These are phyloP conservation scores for Neurospora sp. DNA, from an alignment of 495 filamentous ascomycete genomes.

Conservation along the genomic window DNA sequence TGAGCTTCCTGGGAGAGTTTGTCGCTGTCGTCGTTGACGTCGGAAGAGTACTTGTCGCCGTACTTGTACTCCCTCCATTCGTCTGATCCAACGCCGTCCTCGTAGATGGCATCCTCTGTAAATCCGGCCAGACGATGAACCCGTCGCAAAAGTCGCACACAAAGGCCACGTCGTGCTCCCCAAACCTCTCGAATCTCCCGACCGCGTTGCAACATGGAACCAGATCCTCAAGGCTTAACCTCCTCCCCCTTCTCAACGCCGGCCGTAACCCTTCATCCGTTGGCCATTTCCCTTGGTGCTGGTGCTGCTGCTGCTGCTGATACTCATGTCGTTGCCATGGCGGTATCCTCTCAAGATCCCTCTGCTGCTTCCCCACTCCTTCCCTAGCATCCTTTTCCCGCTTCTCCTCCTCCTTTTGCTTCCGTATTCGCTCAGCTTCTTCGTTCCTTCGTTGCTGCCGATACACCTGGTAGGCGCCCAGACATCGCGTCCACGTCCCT, in stretches of 20 bases:
- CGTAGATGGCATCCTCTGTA: conserved; percentile 29
- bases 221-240: conserved; percentile 24
- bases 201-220: conserved; percentile 27
- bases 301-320: conserved; percentile 3
- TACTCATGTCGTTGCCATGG: conserved; percentile 12
- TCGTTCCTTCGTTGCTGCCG: conserved; percentile 25
- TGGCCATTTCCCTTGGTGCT: conserved; percentile 3
- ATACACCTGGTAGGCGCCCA: conserved; percentile 35
- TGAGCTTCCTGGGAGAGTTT: not conserved
- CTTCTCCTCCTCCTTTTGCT: conserved; percentile 1
- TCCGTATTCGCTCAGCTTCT: conserved; percentile 5
- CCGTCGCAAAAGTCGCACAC: conserved; percentile 43
- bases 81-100: conserved; percentile 12
- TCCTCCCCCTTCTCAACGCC: conserved; percentile 1
- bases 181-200: conserved; percentile 32
- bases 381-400: not conserved
- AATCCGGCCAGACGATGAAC: conserved; percentile 36
- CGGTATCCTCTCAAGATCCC: not conserved
- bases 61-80: not conserved
- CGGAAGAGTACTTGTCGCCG: not conserved
- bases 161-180: conserved; percentile 34
- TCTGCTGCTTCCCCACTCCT: not conserved
- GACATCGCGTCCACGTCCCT: conserved; percentile 19
- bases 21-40: not conserved
- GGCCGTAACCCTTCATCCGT: not conserved